Conservation (phyloP, 1,284 basidiomycete species). For the Cystobasidium slooffiae region DNA sequence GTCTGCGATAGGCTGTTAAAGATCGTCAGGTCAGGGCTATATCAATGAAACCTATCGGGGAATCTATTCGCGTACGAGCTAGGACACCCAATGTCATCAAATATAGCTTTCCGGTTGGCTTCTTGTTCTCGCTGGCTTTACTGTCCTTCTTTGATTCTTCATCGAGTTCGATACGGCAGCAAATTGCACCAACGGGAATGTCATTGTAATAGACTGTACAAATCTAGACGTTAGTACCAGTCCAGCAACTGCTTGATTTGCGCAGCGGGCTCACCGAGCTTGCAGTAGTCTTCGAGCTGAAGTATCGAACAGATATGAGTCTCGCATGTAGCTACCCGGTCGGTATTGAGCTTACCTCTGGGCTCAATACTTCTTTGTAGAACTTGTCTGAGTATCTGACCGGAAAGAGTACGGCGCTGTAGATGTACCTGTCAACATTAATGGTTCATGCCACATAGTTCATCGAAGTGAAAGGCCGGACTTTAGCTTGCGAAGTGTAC, state of each 20-base stretch:
- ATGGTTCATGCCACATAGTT: background rate
- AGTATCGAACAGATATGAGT: background rate
- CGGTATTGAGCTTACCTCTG: constrained; percentile 1
- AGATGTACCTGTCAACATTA: background rate
- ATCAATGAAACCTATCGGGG: background rate
- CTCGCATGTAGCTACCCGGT: background rate
- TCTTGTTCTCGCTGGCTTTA: constrained; percentile 12
- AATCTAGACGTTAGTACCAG: background rate
- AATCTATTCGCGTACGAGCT: constrained; percentile 42
- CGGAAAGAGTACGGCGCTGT: constrained; percentile 48
- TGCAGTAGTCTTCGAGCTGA: constrained; percentile 50
- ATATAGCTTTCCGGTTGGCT: constrained; percentile 54
- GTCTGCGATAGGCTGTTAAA: constrained; percentile 56
- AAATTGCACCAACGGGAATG: constrained; percentile 57
- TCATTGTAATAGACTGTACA: constrained; percentile 57
- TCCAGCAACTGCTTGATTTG: background rate
- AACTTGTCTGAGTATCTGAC: constrained; percentile 50
- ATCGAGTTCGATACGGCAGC: constrained; percentile 55
- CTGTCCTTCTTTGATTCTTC: background rate
- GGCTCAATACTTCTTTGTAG: constrained; percentile 48
- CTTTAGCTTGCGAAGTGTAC: constrained; percentile 52
- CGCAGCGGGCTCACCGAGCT: constrained; percentile 43
- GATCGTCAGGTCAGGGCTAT: background rate
- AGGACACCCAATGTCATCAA: constrained; percentile 59
- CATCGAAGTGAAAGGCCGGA: constrained; percentile 1